phyloP scores from a whole-genome alignment of 176 grass and related monocot genomes.

The Avena eriantha region DNA sequence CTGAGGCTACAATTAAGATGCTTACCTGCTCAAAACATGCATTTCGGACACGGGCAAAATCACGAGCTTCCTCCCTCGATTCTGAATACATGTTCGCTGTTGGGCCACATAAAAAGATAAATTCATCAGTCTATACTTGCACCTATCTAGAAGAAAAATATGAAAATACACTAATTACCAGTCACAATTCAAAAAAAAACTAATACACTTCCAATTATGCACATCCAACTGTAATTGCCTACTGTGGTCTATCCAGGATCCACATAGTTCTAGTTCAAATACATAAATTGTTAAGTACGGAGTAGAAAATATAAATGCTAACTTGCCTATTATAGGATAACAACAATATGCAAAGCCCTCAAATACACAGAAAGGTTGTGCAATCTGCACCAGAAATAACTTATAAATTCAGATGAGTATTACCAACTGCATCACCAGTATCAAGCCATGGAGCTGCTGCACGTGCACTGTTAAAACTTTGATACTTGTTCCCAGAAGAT shows the following conservation, averaged over 20 bases:
- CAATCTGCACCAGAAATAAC: constrained; percentile 16
- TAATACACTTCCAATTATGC: neutral
- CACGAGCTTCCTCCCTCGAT: constrained; percentile 93
- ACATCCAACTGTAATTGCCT: neutral
- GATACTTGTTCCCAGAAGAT: constrained; percentile 78
- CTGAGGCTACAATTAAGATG: constrained; percentile 25
- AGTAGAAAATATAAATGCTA: neutral
- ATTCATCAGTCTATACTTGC: constrained; percentile 25
- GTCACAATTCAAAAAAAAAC: neutral
- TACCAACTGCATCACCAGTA: constrained; percentile 95
- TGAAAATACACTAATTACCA: neutral
- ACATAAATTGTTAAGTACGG: neutral
- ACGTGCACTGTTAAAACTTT: constrained; percentile 48
- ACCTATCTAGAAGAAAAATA: constrained; percentile 6
- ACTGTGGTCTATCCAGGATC: neutral
- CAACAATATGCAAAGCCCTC: neutral
- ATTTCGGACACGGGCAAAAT: constrained; percentile 91
- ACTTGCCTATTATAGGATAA: neutral
- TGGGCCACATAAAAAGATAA: constrained; percentile 28
- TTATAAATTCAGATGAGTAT: constrained; percentile 43
- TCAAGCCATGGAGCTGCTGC: constrained; percentile 90
- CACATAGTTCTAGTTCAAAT: neutral
- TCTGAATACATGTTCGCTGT: constrained; percentile 84
- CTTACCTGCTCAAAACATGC: constrained; percentile 96
- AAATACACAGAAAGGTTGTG: constrained; percentile 9